Conservation (phyloP, 1,284 basidiomycete species). For the Papiliotrema flavescens region DNA sequence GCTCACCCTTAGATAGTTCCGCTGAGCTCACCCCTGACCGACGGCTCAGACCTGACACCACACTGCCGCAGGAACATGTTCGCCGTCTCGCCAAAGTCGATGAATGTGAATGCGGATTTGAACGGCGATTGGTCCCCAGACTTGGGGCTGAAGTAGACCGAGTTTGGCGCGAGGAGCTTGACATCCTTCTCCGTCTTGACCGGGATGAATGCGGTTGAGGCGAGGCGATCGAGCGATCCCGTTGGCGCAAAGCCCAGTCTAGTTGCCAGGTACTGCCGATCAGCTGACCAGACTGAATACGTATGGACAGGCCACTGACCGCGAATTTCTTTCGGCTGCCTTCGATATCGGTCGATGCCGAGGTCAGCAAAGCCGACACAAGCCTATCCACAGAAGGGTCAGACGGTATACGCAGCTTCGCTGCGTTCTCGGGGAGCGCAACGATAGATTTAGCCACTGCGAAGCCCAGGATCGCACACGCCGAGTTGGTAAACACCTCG, state of each 20-base stretch:
- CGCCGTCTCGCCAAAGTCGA: conserved; percentile 80
- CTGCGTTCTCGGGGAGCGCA: conserved; percentile 59
- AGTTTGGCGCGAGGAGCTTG: conserved; percentile 30
- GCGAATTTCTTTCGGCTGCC: conserved; percentile 70
- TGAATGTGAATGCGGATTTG: conserved; percentile 64
- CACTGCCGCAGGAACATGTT: conserved; percentile 82
- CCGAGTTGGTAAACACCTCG: conserved; percentile 68
- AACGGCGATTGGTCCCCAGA: conserved; percentile 32
- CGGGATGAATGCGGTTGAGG: conserved; percentile 48
- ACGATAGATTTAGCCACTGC: conserved; percentile 55
- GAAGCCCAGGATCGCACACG: conserved; percentile 75
- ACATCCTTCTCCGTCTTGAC: conserved; percentile 31
- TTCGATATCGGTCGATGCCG: conserved; percentile 59
- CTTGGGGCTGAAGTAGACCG: conserved; percentile 43
- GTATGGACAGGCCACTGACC: conserved; percentile 17
- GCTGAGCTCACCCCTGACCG: conserved; percentile 56
- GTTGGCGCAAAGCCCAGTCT: conserved; percentile 56
- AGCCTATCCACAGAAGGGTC: conserved; percentile 70
- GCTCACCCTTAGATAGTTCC: background rate
- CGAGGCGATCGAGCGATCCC: conserved; percentile 39
- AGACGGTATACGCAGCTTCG: conserved; percentile 70
- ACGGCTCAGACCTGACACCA: conserved; percentile 85
- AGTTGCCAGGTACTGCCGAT: conserved; percentile 59
- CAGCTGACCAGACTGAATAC: background rate
- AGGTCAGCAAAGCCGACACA: conserved; percentile 60